Percentiles rank a stretch among this genome's conserved stretches.
These are phyloP conservation scores for Harringtonia aguacate DNA, from an alignment of 2,329 filamentous ascomycete genomes.

Conservation along the genomic window DNA sequence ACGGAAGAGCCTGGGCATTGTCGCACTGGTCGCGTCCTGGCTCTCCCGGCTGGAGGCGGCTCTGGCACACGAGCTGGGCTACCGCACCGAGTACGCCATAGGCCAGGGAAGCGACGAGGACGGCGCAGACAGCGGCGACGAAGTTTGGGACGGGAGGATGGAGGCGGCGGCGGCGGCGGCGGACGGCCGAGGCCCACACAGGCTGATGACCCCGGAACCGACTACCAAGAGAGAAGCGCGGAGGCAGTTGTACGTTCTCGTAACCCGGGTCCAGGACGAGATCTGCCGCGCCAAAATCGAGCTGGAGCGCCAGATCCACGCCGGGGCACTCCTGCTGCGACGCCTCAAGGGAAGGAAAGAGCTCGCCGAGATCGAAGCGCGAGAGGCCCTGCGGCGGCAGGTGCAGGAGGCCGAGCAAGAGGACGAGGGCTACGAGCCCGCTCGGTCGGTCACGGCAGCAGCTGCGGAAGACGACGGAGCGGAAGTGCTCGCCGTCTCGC, in stretches of 20 bases:
- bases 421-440: too few relatives aligned
- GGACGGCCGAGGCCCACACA: too few relatives aligned
- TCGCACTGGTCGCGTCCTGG: conserved; percentile 2
- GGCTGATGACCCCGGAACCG: too few relatives aligned
- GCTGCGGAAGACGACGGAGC: too few relatives aligned
- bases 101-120: not conserved
- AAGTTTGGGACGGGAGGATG: too few relatives aligned
- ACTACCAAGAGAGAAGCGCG: conserved; percentile 2
- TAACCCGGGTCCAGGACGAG: conserved; percentile 8
- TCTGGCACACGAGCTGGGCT: conserved; percentile 17
- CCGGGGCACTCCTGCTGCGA: not conserved
- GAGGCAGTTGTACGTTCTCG: conserved; percentile 2
- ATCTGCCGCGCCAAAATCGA: conserved; percentile 1
- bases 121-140: not conserved
- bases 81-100: conserved; percentile 3
- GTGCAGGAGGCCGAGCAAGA: not conserved
- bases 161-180: too few relatives aligned
- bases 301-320: conserved; percentile 1
- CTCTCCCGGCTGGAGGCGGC: conserved; percentile 6
- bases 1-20: not conserved
- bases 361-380: not conserved
- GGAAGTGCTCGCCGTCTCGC: too few relatives aligned
- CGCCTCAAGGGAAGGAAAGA: not conserved
- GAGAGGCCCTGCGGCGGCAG: not conserved
- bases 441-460: too few relatives aligned